These are phyloP conservation scores for Phyllostachys edulis DNA, from an alignment of 176 grass and related monocot genomes.

Conservation along the genomic window DNA sequence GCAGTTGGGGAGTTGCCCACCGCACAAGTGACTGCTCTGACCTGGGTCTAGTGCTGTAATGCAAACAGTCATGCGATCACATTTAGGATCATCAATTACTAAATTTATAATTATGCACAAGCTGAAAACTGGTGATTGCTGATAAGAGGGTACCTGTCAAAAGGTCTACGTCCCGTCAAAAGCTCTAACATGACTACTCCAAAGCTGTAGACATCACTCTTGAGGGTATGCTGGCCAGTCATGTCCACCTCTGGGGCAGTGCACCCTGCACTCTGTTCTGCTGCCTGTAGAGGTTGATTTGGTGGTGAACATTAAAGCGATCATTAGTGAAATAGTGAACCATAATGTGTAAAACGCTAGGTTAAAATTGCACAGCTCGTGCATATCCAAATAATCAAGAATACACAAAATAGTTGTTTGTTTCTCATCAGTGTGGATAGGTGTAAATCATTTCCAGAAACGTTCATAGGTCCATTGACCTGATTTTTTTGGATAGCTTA, in stretches of 20 bases:
- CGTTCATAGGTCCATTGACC: background rate
- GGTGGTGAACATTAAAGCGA: background rate
- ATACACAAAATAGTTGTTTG: background rate
- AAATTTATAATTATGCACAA: background rate
- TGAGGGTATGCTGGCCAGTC: constrained; percentile 80
- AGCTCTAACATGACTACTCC: constrained; percentile 98
- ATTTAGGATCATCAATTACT: constrained; percentile 7
- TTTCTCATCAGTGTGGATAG: background rate
- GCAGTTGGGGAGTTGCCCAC: constrained; percentile 72
- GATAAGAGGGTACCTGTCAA: constrained; percentile 58
- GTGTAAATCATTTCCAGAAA: background rate
- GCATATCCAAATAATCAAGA: constrained; percentile 22
- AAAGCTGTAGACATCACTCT: constrained; percentile 95
- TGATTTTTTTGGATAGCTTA: constrained; percentile 13
- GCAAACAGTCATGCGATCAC: background rate
- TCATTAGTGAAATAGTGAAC: constrained; percentile 18
- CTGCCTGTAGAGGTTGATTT: constrained; percentile 56
- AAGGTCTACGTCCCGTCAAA: constrained; percentile 80
- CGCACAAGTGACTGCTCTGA: constrained; percentile 65
- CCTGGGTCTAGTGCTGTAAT: constrained; percentile 50
- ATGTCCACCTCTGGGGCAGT: constrained; percentile 81
- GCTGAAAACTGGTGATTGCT: background rate
- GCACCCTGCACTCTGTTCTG: constrained; percentile 66
- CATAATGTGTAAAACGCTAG: constrained; percentile 6
- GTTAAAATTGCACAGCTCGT: background rate